Evolutionary conservation across 306 rosid genomes (phyloP).

Genomic region (Rubus idaeus): DNA sequence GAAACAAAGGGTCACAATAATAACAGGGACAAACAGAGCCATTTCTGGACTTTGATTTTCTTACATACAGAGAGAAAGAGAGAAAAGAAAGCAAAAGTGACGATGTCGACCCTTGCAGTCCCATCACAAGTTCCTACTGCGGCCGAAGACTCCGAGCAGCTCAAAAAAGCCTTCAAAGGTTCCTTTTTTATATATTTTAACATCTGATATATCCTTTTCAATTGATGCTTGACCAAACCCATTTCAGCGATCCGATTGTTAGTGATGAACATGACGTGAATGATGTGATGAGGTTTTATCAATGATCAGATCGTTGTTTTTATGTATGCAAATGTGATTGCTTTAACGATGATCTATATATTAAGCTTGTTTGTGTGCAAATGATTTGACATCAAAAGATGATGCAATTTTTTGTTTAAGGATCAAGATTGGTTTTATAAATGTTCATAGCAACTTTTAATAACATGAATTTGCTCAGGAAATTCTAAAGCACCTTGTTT

Average conservation of each 20-base stretch:
- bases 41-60: neutral
- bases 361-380: neutral
- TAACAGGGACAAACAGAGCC: neutral
- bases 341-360: neutral
- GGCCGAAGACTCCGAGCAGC: slow-evolving; percentile 71
- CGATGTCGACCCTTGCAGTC: slow-evolving; percentile 66
- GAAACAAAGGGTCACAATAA: neutral
- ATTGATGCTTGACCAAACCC: neutral
- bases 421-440: neutral
- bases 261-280: neutral
- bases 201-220: neutral
- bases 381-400: too few species aligned
- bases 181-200: neutral
- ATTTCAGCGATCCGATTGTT: neutral
- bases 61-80: neutral
- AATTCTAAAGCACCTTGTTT: neutral
- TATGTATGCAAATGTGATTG: neutral
- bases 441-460: neutral
- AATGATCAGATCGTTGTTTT: neutral
- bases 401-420: neutral
- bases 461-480: neutral
- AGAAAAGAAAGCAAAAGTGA: neutral
- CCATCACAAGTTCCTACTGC: slow-evolving; percentile 73
- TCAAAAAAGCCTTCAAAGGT: slow-evolving; percentile 80
- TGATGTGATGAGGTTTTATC: neutral